Evolutionary conservation across 345 rosid species (phyloP), one percentile per base, ranked within the genome.

Genomic region (Schrenkiella parvula): DNA sequence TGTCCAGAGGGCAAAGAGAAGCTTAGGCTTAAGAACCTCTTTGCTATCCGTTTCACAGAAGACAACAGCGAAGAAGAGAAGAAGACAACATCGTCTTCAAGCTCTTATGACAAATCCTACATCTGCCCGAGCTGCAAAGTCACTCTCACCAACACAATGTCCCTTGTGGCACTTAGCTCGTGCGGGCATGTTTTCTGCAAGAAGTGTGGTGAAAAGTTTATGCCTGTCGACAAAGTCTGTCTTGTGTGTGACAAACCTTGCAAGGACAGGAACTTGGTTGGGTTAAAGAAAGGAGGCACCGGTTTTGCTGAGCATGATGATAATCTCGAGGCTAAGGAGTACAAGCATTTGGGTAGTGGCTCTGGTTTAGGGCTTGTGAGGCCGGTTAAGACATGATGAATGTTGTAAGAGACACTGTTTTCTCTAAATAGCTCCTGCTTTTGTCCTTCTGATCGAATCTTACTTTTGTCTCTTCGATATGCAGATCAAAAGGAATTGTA

Each of bases 141-240:
- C 72, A 95, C 98, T 8, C 83, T 95, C 50, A 91, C 98, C 66
- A 92, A 91, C 80, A 84, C 97, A 2, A 55, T 85, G 73, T 79
- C 92, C 0, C 85, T 95, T 2, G 89, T 90, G 44, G 89, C 90
- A 42, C 76, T 95, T 15, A 89, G 88, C 84, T 75, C 99, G 11
- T 95, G 99, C 21, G 99, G 98, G 18, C 99, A 95, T 77, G 89
- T 95, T 41, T 91, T 88, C 88, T 95, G 99, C 88, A 91, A 89
- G 82, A 95, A 89, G 77, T 95, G 98, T 29, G 90, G 89, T 1
- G 93, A 84, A 17, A 88, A 86, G 78, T 91, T 95, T 71, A 78
- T 95, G 78, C 84, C 80, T 0, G 83, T 79, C 0, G 96, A 95
- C 29, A 91, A 89, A 85, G 93, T 86, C 29, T 95, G 99, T 75